phyloP scores from a whole-genome alignment of 2,329 filamentous ascomycete genomes.

The Diaporthe sp. region DNA sequence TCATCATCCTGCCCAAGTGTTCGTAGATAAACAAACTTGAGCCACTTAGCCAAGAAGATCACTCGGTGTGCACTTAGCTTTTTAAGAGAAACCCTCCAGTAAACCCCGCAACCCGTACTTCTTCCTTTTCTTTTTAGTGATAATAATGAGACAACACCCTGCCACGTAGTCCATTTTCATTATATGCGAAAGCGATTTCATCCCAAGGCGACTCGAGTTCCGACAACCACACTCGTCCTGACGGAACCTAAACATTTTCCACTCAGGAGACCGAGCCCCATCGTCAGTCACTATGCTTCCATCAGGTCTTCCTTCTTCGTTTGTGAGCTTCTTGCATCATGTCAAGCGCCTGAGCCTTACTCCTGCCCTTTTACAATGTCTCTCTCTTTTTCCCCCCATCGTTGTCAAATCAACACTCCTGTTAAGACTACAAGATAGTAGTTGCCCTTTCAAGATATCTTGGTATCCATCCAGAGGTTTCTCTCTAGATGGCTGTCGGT shows the following conservation, averaged over 20 bases:
- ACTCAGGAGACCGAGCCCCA: neutral
- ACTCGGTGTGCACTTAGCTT: neutral
- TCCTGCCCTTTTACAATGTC: neutral
- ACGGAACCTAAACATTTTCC: neutral
- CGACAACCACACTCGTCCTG: neutral
- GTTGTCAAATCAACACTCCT: neutral
- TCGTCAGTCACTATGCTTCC: neutral
- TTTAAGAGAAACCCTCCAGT: neutral
- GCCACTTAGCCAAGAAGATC: neutral
- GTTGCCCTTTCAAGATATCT: neutral
- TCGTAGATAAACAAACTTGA: neutral
- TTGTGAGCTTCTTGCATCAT: neutral
- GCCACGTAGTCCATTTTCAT: conserved; percentile 6
- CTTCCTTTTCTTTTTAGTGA: neutral
- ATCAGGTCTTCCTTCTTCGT: neutral
- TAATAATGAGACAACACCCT: neutral
- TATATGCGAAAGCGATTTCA: neutral
- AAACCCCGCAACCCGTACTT: neutral
- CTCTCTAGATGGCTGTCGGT: neutral
- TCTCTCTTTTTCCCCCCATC: neutral
- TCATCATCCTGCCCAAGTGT: neutral
- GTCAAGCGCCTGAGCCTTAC: neutral
- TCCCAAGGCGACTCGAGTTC: neutral
- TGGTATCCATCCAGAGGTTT: neutral
- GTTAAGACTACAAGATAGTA: neutral